phyloP scores from a whole-genome alignment of 768 basidiomycete species.

The Leccinum subtestaceum region DNA sequence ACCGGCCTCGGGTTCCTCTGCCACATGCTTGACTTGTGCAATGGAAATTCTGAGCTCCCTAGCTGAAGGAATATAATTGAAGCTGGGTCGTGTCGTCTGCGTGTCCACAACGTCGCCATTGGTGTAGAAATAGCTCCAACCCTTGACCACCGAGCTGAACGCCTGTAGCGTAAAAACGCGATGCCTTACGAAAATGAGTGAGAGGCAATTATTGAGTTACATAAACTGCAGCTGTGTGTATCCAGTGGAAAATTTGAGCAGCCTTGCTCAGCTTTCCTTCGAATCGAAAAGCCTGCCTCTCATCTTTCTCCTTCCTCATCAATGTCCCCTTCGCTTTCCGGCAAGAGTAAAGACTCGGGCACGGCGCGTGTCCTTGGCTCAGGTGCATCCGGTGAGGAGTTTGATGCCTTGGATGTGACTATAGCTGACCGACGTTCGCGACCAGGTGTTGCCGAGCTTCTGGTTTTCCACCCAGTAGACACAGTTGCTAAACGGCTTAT shows the following conservation, averaged over 20 bases:
- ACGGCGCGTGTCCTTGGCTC: slow-evolving; percentile 89
- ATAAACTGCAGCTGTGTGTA: slow-evolving; percentile 19
- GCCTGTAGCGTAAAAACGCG: not conserved
- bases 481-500: slow-evolving; percentile 98
- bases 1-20: not conserved
- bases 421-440: not conserved
- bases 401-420: not conserved
- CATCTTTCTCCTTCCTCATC: not conserved
- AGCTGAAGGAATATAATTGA: not conserved
- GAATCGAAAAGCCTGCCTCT: not conserved
- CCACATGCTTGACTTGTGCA: not conserved
- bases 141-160: not conserved
- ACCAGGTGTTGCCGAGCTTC: slow-evolving; percentile 87
- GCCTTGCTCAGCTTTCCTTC: not conserved
- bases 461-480: slow-evolving; percentile 95
- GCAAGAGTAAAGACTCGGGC: slow-evolving; percentile 75
- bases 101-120: not conserved
- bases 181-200: slow-evolving; percentile 9
- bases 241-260: slow-evolving; percentile 11
- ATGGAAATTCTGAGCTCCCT: not conserved
- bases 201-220: slow-evolving; percentile 13
- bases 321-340: slow-evolving; percentile 50
- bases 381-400: slow-evolving; percentile 73
- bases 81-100: not conserved
- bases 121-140: not conserved